A percentile compares a stretch with the other conserved stretches of the same genome.
Conservation (phyloP, 2,329 filamentous ascomycete species). For the Bimuria novae-zelandiae region DNA sequence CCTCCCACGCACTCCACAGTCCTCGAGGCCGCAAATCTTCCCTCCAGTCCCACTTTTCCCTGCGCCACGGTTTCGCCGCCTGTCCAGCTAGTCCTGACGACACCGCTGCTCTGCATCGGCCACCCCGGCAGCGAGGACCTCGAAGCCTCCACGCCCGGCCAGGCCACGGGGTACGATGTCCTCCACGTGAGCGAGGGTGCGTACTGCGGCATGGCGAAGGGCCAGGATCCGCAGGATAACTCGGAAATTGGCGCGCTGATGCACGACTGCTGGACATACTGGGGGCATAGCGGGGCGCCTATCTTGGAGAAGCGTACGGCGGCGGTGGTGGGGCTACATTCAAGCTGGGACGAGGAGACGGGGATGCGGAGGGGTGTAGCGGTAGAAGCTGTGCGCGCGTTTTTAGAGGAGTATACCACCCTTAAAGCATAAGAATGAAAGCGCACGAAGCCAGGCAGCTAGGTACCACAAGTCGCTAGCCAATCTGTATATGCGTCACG, state of each 20-base stretch:
- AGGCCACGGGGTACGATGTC: conserved; percentile 53
- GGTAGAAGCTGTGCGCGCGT: conserved; percentile 51
- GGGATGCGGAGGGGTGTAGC: conserved; percentile 57
- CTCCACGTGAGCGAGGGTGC: conserved; percentile 53
- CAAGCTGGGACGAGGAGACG: conserved; percentile 59
- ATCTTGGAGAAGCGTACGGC: conserved; percentile 49
- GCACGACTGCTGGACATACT: conserved; percentile 63
- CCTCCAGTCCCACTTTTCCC: conserved; percentile 20
- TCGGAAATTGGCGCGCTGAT: conserved; percentile 57
- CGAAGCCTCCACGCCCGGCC: conserved; percentile 44
- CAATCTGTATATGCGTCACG: too few relatives aligned
- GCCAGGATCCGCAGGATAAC: conserved; percentile 55
- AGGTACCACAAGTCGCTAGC: too few relatives aligned
- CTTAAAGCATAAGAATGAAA: too few relatives aligned
- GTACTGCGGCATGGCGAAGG: conserved; percentile 47
- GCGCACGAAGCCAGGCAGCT: too few relatives aligned
- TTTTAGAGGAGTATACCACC: conserved; percentile 30
- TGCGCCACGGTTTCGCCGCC: conserved; percentile 13
- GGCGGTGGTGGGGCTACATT: conserved; percentile 56
- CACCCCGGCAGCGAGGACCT: conserved; percentile 53
- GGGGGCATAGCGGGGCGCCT: conserved; percentile 60
- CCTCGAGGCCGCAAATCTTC: not conserved
- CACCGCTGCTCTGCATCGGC: conserved; percentile 45
- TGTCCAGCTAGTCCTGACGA: conserved; percentile 11
- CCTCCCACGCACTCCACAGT: not conserved